Percentiles rank a stretch among this genome's conserved stretches.
phyloP scores from a whole-genome alignment of 768 basidiomycete species.

The Psilocybe cubensis region DNA sequence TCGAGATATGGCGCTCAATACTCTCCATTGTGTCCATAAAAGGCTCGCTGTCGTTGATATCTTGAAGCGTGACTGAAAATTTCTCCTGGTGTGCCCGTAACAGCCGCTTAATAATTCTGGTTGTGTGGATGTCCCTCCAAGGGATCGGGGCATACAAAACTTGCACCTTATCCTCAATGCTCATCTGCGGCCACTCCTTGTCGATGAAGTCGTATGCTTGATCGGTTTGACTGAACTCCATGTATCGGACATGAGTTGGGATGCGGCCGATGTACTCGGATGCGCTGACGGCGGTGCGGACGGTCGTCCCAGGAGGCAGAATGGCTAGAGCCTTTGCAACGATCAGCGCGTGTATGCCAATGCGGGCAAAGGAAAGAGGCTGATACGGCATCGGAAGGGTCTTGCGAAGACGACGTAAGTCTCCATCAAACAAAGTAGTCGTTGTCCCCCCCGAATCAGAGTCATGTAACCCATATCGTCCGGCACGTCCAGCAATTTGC shows the following conservation, averaged over 20 bases:
- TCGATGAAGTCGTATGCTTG: constrained; percentile 44
- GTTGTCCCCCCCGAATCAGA: constrained; percentile 62
- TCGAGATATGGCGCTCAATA: constrained; percentile 34
- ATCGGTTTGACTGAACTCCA: constrained; percentile 13
- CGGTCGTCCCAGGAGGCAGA: constrained; percentile 47
- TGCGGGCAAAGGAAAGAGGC: constrained; percentile 54
- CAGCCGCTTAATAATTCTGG: constrained; percentile 40
- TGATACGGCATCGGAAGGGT: constrained; percentile 57
- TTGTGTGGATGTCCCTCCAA: constrained; percentile 45
- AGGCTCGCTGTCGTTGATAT: constrained; percentile 35
- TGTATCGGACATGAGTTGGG: constrained; percentile 46
- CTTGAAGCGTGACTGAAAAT: constrained; percentile 45
- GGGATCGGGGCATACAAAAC: constrained; percentile 58
- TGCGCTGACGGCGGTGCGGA: constrained; percentile 50
- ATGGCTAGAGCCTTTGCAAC: constrained; percentile 29
- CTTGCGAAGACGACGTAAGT: constrained; percentile 61
- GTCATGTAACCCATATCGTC: constrained; percentile 76
- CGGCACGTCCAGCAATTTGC: constrained; percentile 94
- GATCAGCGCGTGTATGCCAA: constrained; percentile 31
- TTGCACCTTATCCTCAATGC: constrained; percentile 40
- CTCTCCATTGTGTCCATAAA: constrained; percentile 45
- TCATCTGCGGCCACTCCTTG: constrained; percentile 39
- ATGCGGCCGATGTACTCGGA: constrained; percentile 50
- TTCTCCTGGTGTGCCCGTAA: constrained; percentile 43
- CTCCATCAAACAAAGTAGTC: constrained; percentile 67